phyloP scores from a whole-genome alignment of 2,329 filamentous ascomycete genomes.

The Helminthosporium solani region DNA sequence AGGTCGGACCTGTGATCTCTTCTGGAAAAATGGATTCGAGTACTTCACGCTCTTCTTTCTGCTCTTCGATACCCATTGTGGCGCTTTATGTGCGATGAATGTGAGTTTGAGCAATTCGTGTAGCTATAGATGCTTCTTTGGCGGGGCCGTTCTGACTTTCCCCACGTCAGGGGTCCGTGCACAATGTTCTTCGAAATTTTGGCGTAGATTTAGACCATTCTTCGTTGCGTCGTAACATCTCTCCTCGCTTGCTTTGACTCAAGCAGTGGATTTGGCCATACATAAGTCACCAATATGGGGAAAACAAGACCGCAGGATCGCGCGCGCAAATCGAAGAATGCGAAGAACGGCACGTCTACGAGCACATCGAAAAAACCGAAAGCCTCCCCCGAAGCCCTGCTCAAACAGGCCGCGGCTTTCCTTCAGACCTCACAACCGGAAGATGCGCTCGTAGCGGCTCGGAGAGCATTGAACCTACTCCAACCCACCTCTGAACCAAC shows the following conservation, averaged over 20 bases:
- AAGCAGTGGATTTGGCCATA: no score
- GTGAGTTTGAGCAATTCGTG: background rate
- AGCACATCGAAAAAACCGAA: constrained; percentile 49
- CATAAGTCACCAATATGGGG: constrained; percentile 45
- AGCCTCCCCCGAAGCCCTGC: constrained; percentile 56
- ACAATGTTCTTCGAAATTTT: background rate
- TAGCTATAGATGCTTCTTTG: background rate
- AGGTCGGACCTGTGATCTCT: constrained; percentile 79
- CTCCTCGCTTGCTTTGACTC: background rate
- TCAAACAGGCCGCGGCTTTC: constrained; percentile 57
- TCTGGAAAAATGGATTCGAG: constrained; percentile 98
- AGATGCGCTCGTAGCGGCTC: constrained; percentile 56
- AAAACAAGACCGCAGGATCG: constrained; percentile 54
- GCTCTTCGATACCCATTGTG: constrained; percentile 69
- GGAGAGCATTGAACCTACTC: constrained; percentile 54
- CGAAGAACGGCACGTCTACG: constrained; percentile 36
- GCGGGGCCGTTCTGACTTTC: constrained; percentile 3
- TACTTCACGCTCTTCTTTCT: constrained; percentile 93
- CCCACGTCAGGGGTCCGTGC: background rate
- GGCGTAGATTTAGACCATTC: background rate
- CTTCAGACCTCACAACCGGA: constrained; percentile 61
- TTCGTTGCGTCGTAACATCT: background rate
- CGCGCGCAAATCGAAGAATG: constrained; percentile 30
- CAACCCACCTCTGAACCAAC: constrained; percentile 42
- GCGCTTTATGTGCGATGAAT: background rate